These are phyloP conservation scores for Lactarius sanguifluus DNA, from an alignment of 768 basidiomycete species.

Conservation along the genomic window DNA sequence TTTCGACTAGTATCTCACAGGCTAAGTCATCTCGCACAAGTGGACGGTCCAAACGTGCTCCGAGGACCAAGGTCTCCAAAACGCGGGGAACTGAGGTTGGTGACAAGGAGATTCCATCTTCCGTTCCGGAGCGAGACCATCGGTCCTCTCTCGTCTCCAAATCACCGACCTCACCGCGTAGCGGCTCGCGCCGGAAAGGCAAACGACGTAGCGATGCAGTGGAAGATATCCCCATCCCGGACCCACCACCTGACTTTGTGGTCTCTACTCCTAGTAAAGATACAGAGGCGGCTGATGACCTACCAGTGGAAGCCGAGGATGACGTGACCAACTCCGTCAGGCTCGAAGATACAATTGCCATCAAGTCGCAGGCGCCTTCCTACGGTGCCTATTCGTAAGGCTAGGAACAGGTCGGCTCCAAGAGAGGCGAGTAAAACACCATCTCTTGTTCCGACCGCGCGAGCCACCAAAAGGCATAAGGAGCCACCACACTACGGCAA, in stretches of 20 bases:
- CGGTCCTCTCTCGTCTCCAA: not conserved
- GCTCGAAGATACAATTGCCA: slow-evolving; percentile 34
- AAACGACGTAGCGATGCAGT: not conserved
- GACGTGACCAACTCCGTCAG: slow-evolving; percentile 26
- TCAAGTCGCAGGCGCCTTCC: slow-evolving; percentile 48
- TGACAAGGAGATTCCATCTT: slow-evolving; percentile 45
- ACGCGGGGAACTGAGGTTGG: not conserved
- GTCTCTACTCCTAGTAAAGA: slow-evolving; percentile 40
- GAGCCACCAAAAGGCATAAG: slow-evolving; percentile 30
- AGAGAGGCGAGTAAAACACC: slow-evolving; percentile 32
- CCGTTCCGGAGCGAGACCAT: slow-evolving; percentile 55
- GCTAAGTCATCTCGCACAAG: slow-evolving; percentile 17
- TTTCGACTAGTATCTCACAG: not conserved
- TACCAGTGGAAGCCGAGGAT: slow-evolving; percentile 39
- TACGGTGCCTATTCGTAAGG: slow-evolving; percentile 32
- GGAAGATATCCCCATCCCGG: not conserved
- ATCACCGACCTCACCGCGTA: slow-evolving; percentile 20
- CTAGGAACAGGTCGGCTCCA: slow-evolving; percentile 30
- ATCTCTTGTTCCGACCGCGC: slow-evolving; percentile 27
- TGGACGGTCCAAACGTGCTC: slow-evolving; percentile 11
- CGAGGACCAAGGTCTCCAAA: not conserved
- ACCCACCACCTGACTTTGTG: slow-evolving; percentile 15
- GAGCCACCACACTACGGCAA: slow-evolving; percentile 36
- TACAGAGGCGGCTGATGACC: slow-evolving; percentile 46
- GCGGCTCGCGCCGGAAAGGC: slow-evolving; percentile 1